Base-by-base conservation (phyloP, 2,329 filamentous ascomycete species). In the Fusarium secorum region DNA sequence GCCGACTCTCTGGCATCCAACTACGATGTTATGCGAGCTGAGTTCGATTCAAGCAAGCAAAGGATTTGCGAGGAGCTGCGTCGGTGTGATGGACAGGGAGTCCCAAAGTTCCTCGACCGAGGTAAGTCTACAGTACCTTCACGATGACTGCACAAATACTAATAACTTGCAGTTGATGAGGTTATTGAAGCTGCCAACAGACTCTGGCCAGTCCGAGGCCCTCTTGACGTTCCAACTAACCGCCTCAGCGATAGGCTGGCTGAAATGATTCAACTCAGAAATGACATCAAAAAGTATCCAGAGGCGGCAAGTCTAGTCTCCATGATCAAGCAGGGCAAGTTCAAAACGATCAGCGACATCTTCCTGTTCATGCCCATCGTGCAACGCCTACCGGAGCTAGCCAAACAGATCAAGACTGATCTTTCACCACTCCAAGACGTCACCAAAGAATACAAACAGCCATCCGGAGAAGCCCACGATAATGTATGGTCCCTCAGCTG, bases 211-310 rank as follows among this genome's bases (percentile, higher is more conserved):
- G 26, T 46, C 13, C 44, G 44, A 17, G 44, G 26, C 1, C 26
- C 44, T 13, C 44, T 46, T 2, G 44, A 46, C 26, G 14, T 46
- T 46, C 26, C 26, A 28, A 6, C 44, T 11, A 28, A 1, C 7
- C 9, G 11, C 0, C 44, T 46, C 9, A 0, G 20, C 7, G 2
- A 17, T 0, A 46, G 44, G 1, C 1, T 28, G 2, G 9, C 44
- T 5, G 44, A 46, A 2, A 46, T 26, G 0, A 6, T 28, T 8
- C 26, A 46, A 11, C 26, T 46, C 3, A 15, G 44, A 46, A 46
- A 46, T 0, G 26, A 46, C 44, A 46, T 46, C 26, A 28, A 28
- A 17, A 46, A 11, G 26, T 8, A 28, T 28, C 44, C 26, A 0
- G 44, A 28, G 13, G 9, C 7, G 9, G 10, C 18, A 46, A 28